phyloP scores from a whole-genome alignment of 148 eudicot genomes.

The Simmondsia chinensis region DNA sequence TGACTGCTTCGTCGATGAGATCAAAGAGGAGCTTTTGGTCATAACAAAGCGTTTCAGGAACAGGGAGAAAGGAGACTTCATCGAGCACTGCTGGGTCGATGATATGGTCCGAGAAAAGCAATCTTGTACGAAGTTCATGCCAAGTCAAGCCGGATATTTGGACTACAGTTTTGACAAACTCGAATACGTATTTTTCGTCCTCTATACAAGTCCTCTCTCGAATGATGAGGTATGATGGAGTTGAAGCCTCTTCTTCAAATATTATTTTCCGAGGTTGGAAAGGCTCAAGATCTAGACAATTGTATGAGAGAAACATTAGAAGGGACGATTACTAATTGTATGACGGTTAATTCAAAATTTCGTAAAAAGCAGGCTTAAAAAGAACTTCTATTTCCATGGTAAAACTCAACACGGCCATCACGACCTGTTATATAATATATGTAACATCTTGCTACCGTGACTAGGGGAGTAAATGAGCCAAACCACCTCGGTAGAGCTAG shows the following conservation, averaged over 20 bases:
- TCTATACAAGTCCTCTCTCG: slow-evolving; percentile 17
- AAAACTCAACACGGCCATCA: too few relatives aligned
- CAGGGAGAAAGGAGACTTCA: slow-evolving; percentile 73
- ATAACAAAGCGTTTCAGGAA: slow-evolving; percentile 42
- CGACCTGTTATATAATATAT: too few relatives aligned
- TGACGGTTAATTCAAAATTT: neutral
- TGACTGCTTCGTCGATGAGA: slow-evolving; percentile 58
- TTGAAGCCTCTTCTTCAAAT: slow-evolving; percentile 42
- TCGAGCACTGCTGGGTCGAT: slow-evolving; percentile 69
- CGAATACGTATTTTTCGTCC: slow-evolving; percentile 58
- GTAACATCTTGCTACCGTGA: too few relatives aligned
- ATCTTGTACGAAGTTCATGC: slow-evolving; percentile 60
- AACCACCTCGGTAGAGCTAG: too few relatives aligned
- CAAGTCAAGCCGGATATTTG: slow-evolving; percentile 70
- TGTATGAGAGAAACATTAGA: slow-evolving; percentile 7
- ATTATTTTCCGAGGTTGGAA: slow-evolving; percentile 53
- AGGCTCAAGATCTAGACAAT: slow-evolving; percentile 34
- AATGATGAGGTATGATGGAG: slow-evolving; percentile 12
- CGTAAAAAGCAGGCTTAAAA: too few relatives aligned
- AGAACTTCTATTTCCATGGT: too few relatives aligned
- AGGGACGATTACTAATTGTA: slow-evolving; percentile 4
- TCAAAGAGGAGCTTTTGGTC: slow-evolving; percentile 89
- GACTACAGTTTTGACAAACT: slow-evolving; percentile 74
- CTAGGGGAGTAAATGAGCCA: too few relatives aligned
- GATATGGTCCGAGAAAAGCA: slow-evolving; percentile 48